These are phyloP conservation scores for Hygrophoropsis aurantiaca DNA, from an alignment of 768 basidiomycete genomes.

Conservation along the genomic window DNA sequence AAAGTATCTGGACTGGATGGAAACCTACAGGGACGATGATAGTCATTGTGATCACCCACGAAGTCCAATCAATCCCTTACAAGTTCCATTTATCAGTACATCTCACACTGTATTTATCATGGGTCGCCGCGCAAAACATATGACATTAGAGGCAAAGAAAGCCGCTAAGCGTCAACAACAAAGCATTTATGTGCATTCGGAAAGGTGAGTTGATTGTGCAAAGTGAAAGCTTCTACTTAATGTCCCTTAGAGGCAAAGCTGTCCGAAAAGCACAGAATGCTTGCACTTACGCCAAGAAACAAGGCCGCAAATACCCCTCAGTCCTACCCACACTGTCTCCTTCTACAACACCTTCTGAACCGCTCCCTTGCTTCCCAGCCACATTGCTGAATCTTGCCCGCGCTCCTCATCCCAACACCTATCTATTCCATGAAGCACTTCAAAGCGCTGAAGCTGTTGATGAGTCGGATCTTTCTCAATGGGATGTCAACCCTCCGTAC, in stretches of 20 bases:
- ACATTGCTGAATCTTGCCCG: background rate
- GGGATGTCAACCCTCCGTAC: conserved; percentile 1
- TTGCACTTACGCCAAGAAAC: background rate
- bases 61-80: no score
- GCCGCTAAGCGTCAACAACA: background rate
- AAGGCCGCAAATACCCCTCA: background rate
- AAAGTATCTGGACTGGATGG: no score
- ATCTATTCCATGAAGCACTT: conserved; percentile 1
- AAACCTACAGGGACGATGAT: no score
- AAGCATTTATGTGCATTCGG: background rate
- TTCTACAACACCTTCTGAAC: no score
- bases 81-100: no score
- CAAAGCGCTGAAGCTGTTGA: background rate
- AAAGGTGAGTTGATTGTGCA: background rate
- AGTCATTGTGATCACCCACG: no score
- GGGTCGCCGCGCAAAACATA: conserved; percentile 1
- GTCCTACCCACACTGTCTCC: background rate
- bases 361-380: no score
- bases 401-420: background rate
- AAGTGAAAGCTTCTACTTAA: background rate
- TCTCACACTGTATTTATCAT: no score
- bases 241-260: conserved; percentile 1
- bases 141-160: background rate
- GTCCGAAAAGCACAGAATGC: background rate
- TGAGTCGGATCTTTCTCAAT: background rate